Evolutionary conservation across 768 basidiomycete species (phyloP).

Genomic region (Cystobasidium ongulense): DNA sequence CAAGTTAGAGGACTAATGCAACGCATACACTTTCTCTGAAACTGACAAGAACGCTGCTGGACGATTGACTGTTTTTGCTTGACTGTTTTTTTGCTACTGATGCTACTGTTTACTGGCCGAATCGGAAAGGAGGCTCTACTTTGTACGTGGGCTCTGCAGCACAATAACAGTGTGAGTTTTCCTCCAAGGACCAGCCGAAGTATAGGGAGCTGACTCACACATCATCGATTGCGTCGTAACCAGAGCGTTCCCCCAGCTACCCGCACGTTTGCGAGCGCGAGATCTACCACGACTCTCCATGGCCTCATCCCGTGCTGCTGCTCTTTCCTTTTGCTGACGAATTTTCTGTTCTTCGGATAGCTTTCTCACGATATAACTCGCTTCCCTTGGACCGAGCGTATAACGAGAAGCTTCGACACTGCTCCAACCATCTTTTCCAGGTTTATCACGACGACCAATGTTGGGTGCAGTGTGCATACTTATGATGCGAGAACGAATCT

Average conservation of each 20-base stretch:
- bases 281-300: slow-evolving; percentile 14
- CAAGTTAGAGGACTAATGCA: background rate
- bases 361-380: slow-evolving; percentile 8
- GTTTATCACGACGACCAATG: background rate
- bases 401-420: slow-evolving; percentile 17
- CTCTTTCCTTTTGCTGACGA: slow-evolving; percentile 9
- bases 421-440: background rate
- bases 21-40: background rate
- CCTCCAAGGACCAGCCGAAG: no score
- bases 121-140: no score
- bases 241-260: background rate
- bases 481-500: background rate
- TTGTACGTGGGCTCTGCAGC: no score
- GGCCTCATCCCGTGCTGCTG: background rate
- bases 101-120: no score
- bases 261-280: slow-evolving; percentile 15
- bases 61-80: background rate
- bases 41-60: background rate
- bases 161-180: no score
- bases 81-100: no score
- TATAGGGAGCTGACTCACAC: background rate
- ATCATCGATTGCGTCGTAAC: background rate
- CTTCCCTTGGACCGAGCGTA: slow-evolving; percentile 15
- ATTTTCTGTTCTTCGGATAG: slow-evolving; percentile 21
- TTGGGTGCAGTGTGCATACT: slow-evolving; percentile 6